Evolutionary conservation across 257 asterid genomes (phyloP).

Genomic region (Solanum chaucha): DNA sequence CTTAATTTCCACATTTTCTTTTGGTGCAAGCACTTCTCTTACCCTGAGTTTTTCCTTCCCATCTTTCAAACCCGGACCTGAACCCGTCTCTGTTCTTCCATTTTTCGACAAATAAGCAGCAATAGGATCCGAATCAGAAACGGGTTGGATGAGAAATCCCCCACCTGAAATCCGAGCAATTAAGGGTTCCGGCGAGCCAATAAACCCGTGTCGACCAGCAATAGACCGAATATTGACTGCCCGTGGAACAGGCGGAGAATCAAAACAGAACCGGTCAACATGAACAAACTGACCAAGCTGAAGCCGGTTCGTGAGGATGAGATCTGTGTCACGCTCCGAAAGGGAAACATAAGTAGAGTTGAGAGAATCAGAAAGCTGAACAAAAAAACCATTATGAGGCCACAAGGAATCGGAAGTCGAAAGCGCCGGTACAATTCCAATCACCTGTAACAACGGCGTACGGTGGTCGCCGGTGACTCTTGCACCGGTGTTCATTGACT

Average conservation of each 20-base stretch:
- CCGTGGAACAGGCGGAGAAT: constrained; percentile 64
- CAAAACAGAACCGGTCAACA: constrained; percentile 64
- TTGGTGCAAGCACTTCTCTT: constrained; percentile 31
- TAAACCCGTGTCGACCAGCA: constrained; percentile 63
- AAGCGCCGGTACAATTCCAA: constrained; percentile 82
- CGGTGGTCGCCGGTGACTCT: constrained; percentile 97
- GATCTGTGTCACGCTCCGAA: constrained; percentile 71
- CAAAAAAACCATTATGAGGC: constrained; percentile 78
- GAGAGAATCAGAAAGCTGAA: constrained; percentile 83
- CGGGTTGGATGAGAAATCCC: constrained; percentile 71
- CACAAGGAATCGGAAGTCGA: constrained; percentile 65
- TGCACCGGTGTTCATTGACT: constrained; percentile 25
- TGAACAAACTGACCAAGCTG: constrained; percentile 88
- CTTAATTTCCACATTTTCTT: constrained; percentile 57
- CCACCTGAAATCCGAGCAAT: constrained; percentile 52
- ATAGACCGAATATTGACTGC: constrained; percentile 65
- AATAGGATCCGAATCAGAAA: constrained; percentile 60
- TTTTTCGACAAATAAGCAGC: constrained; percentile 34
- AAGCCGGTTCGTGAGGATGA: constrained; percentile 31
- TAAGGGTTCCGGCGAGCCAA: constrained; percentile 78
- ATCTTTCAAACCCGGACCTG: not conserved
- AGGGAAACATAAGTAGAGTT: constrained; percentile 91
- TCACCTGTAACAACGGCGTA: constrained; percentile 82
- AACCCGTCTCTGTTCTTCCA: constrained; percentile 19
- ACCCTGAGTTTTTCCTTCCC: constrained; percentile 2